A percentile compares a stretch with the other conserved stretches of the same genome.
Evolutionary conservation across 345 rosid species (phyloP).

Genomic region (Hypericum androsaemum): DNA sequence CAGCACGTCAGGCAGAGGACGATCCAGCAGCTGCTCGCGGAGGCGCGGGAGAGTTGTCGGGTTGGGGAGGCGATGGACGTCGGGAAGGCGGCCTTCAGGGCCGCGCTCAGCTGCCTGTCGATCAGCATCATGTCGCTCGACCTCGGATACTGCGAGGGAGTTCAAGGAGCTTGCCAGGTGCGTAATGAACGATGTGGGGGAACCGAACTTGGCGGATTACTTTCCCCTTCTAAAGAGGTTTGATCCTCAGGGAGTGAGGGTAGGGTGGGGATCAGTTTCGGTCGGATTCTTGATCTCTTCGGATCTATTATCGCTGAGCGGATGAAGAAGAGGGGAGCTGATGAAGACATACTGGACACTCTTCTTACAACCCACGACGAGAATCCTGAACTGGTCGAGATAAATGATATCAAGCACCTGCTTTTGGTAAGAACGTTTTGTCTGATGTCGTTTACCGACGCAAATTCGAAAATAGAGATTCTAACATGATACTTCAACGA

Average conservation of each 20-base stretch:
- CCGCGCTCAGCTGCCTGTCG: slow-evolving; percentile 32
- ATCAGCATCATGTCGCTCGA: slow-evolving; percentile 35
- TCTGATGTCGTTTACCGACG: background rate
- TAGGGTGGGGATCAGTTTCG: slow-evolving; percentile 3
- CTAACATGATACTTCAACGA: background rate
- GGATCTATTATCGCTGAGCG: slow-evolving; percentile 21
- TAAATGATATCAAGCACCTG: slow-evolving; percentile 20
- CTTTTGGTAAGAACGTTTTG: slow-evolving; percentile 18
- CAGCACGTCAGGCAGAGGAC: slow-evolving; percentile 19
- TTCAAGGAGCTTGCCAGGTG: slow-evolving; percentile 25
- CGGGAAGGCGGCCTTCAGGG: slow-evolving; percentile 28
- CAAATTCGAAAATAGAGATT: background rate
- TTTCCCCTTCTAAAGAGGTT: slow-evolving; percentile 32
- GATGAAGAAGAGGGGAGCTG: slow-evolving; percentile 11
- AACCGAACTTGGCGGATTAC: slow-evolving; percentile 32
- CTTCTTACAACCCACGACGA: slow-evolving; percentile 20
- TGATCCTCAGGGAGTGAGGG: slow-evolving; percentile 34
- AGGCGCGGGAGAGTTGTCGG: slow-evolving; percentile 13
- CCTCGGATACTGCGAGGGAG: slow-evolving; percentile 14
- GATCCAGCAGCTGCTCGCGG: slow-evolving; percentile 22
- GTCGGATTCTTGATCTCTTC: slow-evolving; percentile 15
- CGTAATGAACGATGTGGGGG: slow-evolving; percentile 31
- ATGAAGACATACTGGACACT: slow-evolving; percentile 29
- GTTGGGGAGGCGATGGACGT: slow-evolving; percentile 25
- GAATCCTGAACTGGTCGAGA: slow-evolving; percentile 4